phyloP scores from a whole-genome alignment of 805 yeast species.

The Starmerella sp. region DNA sequence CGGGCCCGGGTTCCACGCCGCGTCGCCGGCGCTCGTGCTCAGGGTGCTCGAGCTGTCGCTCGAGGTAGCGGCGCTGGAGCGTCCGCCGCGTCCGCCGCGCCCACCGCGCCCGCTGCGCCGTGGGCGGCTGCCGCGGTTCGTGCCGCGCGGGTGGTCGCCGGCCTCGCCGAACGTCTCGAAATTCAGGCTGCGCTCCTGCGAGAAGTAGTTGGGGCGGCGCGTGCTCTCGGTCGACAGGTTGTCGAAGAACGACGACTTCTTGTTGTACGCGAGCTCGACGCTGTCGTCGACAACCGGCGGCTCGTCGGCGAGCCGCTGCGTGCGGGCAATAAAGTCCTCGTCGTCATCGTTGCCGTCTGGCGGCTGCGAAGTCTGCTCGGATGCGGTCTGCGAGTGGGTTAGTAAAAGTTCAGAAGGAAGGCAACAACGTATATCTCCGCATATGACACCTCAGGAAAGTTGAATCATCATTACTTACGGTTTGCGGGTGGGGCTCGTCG shows the following conservation, averaged over 20 bases:
- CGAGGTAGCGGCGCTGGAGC: neutral
- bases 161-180: slow-evolving; percentile 73
- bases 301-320: slow-evolving; percentile 10
- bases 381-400: slow-evolving; percentile 18
- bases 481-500: slow-evolving; percentile 32
- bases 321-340: slow-evolving; percentile 16
- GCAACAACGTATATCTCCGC: slow-evolving; percentile 31
- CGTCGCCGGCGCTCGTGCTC: neutral
- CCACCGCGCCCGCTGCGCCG: slow-evolving; percentile 4
- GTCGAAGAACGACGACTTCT: slow-evolving; percentile 80
- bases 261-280: slow-evolving; percentile 47
- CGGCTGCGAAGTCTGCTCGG: neutral
- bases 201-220: slow-evolving; percentile 35
- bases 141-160: slow-evolving; percentile 27
- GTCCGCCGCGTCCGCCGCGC: neutral
- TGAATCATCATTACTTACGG: slow-evolving; percentile 25
- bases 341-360: slow-evolving; percentile 19
- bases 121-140: neutral
- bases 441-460: slow-evolving; percentile 23
- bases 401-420: slow-evolving; percentile 35
- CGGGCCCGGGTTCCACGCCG: too few relatives aligned
- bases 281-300: slow-evolving; percentile 17
- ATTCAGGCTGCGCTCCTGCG: slow-evolving; percentile 68
- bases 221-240: slow-evolving; percentile 52
- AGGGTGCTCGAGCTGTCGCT: neutral